Percentiles rank a stretch among this genome's conserved stretches.
Conservation (phyloP, 176 grass and related monocot genomes). For the Oryza australiensis region DNA sequence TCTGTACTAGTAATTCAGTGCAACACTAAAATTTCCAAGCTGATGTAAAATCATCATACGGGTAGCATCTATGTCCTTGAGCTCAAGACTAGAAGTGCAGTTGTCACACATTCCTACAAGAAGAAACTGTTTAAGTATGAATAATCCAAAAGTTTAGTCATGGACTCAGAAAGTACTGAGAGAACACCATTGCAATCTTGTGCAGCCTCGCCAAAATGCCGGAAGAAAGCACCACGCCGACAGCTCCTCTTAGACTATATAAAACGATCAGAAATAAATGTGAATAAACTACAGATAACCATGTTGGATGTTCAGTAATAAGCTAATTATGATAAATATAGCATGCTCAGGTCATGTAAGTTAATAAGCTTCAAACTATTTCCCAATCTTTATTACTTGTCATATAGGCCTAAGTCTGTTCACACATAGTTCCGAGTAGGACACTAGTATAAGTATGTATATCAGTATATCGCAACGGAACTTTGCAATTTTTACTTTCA, state of each 20-base stretch:
- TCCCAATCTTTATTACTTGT: background rate
- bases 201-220: conserved; percentile 78
- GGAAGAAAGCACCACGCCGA: conserved; percentile 75
- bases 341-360: background rate
- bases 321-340: background rate
- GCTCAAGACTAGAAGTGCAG: conserved; percentile 44
- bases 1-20: background rate
- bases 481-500: background rate
- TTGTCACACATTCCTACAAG: conserved; percentile 58
- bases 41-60: conserved; percentile 37
- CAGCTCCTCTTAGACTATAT: conserved; percentile 78
- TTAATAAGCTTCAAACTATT: background rate
- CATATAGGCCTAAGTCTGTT: background rate
- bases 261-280: conserved; percentile 28
- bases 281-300: background rate
- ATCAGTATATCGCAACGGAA: background rate
- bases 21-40: conserved; percentile 6
- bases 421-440: background rate
- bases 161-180: conserved; percentile 3
- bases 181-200: conserved; percentile 85
- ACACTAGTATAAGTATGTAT: background rate
- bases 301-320: background rate
- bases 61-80: conserved; percentile 52
- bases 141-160: conserved; percentile 12
- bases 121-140: conserved; percentile 14